Percentiles rank a stretch among this genome's conserved stretches.
phyloP scores from a whole-genome alignment of 1,284 basidiomycete species.

The Boletus nobilissimus region DNA sequence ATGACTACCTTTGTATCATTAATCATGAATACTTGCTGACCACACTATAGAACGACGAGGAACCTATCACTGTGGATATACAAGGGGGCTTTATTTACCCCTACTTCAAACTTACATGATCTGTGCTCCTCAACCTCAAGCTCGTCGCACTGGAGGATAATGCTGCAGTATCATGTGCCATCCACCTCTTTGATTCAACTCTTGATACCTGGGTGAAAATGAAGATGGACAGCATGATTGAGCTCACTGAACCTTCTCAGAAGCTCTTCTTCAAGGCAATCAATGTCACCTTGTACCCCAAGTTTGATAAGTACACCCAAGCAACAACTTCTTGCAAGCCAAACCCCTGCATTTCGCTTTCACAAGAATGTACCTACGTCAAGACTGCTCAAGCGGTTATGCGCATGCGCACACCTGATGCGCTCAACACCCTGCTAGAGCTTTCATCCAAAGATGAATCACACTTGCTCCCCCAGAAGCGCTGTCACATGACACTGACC shows the following conservation, averaged over 20 bases:
- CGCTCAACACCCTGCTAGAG: too few relatives aligned
- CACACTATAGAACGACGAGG: constrained; percentile 7
- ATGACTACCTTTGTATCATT: too few relatives aligned
- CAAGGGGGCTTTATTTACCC: constrained; percentile 16
- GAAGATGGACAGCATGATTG: background rate
- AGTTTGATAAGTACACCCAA: background rate
- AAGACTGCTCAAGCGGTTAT: background rate
- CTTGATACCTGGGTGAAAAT: constrained; percentile 14
- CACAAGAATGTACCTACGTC: background rate
- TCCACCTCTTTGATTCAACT: background rate
- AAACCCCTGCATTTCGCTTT: background rate
- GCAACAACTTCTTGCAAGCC: background rate
- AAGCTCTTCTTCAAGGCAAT: constrained; percentile 13
- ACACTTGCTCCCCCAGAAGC: too few relatives aligned
- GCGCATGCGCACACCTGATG: too few relatives aligned
- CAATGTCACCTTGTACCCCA: background rate
- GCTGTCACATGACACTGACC: too few relatives aligned
- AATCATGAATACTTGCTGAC: too few relatives aligned
- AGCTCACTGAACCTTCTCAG: background rate
- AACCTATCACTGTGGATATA: background rate
- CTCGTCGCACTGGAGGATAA: background rate
- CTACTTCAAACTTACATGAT: constrained; percentile 4
- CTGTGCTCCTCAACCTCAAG: background rate
- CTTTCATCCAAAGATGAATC: too few relatives aligned
- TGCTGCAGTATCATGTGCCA: too few relatives aligned